Evolutionary conservation across 805 yeast genomes (phyloP), one percentile per base, ranked within the genome.

Genomic region (Candida khao-thaluensis): DNA sequence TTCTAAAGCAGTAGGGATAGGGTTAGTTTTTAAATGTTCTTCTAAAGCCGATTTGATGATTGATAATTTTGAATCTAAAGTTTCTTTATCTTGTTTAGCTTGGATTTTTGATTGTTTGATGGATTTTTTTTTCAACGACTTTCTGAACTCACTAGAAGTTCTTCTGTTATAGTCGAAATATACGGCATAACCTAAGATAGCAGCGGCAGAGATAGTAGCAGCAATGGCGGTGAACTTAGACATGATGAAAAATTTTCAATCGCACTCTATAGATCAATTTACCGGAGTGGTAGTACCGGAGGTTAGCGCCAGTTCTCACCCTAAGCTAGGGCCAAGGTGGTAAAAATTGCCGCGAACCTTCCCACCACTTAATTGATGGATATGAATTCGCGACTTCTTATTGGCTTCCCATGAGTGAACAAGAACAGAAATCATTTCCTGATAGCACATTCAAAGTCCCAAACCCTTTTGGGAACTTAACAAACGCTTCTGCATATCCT

Each of bases 131-230:
- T 77, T 78, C 55, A 93, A 74, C 32, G 76, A 60, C 55, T 76
- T 81, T 73, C 99, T 85, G 75, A 93, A 95, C 42, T 78, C 85
- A 15, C 85, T 63, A 42, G 84, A 79, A 64, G 74, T 72, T 69
- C 98, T 85, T 69, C 99, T 87, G 66, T 76, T 76, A 72, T 89
- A 85, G 69, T 93, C 99, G 57, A 95, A 95, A 71, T 87, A 93
- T 26, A 79, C 69, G 41, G 91, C 86, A 66, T 93, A 91, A 12
- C 85, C 88, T 35, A 79, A 61, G 12, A 74, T 58, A 25, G 83
- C 80, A 20, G 81, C 65, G 18, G 82, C 76, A 7, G 28, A 25
- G 6, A 25, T n/a, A 11, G 28, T n/a, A 15, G 35, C 35, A 14
- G 74, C 68, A 34, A 72, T 58, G 22, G 71, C 64, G 21, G 69